Base-by-base conservation (phyloP, 2,329 filamentous ascomycete genomes). In the Davidsoniella eucalypti region DNA sequence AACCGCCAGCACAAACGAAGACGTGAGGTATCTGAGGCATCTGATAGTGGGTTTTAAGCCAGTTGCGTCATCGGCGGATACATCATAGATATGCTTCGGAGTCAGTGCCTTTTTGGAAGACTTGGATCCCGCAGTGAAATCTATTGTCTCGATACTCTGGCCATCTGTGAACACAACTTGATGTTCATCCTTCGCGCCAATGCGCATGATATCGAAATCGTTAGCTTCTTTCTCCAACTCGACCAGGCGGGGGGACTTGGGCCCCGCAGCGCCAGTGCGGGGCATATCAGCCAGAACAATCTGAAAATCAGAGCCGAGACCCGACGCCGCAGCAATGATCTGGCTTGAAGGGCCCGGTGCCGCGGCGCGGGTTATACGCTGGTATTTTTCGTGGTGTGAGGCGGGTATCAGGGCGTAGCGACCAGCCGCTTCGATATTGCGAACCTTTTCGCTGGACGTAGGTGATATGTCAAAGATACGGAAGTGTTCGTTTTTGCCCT, bases 401-500 rank as follows among this genome's bases (percentile, higher is more conserved):
- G 71, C 65, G 40, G 66, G 57, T 58, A 82, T 80, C 25, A 80
- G 65, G 45, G 69, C 60, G 51, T 67, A 62, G 53, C 72, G 73
- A 49, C 70, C 70, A 23, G 72, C 56, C 52, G 80, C 67, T 57
- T 64, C 67, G 54, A 58, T 57, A 42, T 60, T 57, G 46, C 61
- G 55, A 10, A 53, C 55, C 54, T 60, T 59, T 25, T 43, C 48
- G 10, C 10, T 21, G 38, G 57, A 57, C 46, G 61, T 59, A 41
- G 59, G 55, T 2, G 60, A 58, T 55, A 92, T 71, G 55, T 74
- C 70, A 59, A 94, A 84, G 8, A 84, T 74, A 56, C 87, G 78
- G 56, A 96, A 78, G 65, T 95, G 88, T 60, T 84, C 73, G 62
- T 95, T 95, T 61, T 77, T 82, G 56, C 83, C 84, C 56, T 80